Evolutionary conservation across 371 early-diverging fungal species (phyloP).

Genomic region (Nematocida sp.): DNA sequence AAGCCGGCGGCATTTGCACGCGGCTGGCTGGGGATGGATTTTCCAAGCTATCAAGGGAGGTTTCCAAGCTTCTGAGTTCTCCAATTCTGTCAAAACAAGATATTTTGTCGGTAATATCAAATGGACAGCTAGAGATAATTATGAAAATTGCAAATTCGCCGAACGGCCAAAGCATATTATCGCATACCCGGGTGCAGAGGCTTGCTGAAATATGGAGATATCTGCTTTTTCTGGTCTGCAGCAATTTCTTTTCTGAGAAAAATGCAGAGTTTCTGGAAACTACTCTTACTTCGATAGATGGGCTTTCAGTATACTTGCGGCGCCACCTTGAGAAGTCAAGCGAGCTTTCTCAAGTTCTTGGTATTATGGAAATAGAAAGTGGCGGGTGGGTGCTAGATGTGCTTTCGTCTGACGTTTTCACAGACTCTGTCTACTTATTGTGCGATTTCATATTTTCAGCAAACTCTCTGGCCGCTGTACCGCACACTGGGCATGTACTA

Average conservation of each 20-base stretch:
- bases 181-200: neutral
- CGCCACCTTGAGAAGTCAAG: neutral
- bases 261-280: neutral
- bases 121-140: constrained; percentile 45
- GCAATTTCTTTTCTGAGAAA: neutral
- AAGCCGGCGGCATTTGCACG: neutral
- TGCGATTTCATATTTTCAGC: constrained; percentile 17
- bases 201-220: constrained; percentile 49
- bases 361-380: neutral
- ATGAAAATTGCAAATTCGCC: constrained; percentile 1
- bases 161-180: neutral
- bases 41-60: neutral
- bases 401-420: neutral
- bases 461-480: neutral
- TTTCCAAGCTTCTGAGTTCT: neutral
- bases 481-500: neutral
- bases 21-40: neutral
- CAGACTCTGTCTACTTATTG: constrained; percentile 33
- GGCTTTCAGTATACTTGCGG: constrained; percentile 12
- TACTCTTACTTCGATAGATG: constrained; percentile 17
- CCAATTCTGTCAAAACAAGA: constrained; percentile 21
- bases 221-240: constrained; percentile 1
- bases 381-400: neutral
- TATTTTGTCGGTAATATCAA: constrained; percentile 14
- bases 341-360: neutral